Evolutionary conservation across 2,329 filamentous ascomycete genomes (phyloP), one percentile per base, ranked within the genome.

Genomic region (Fusarium anthophilum): DNA sequence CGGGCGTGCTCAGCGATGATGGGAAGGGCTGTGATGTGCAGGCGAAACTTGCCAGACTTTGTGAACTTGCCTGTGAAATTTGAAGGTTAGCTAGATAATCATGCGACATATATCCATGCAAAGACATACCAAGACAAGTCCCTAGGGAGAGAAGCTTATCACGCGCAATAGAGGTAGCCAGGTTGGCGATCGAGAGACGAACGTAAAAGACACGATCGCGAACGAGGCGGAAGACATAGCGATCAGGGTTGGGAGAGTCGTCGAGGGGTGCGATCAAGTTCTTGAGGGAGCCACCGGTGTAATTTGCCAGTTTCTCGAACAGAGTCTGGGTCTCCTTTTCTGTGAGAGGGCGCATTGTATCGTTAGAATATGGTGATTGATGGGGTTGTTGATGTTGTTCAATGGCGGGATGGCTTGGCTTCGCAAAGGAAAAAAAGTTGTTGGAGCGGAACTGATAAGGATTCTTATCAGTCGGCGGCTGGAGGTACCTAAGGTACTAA

Each of bases 41-140:
- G 87, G 60, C 96, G 88, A 86, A 99, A 98, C 83, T 98, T 98
- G 73, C 95, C 94, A 9, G 95, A 94, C 87, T 98, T 98, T 71
- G 95, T 98, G 86, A 98, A 97, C 82, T 98, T 98, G 79, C 95
- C 95, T 90, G 43, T 47, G 24, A 56, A 28, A 37, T 50, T 37
- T 28, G 32, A 41, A 22, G 54, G 55, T 77, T 69, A 77, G 75
- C 47, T 18, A 35, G 24, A 30, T 38, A 67, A 54, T 18, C 28
- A 18, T 18, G 38, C 6, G 11, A 22, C 18, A 35, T 9, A n/a
- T 7, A 24, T 15, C 4, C 24, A 26, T 28, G 30, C 24, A 32
- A 51, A 6, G 37, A 72, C 80, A 50, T 84, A 88, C 90, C 90
- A 18, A 98, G 85, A 81, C 95, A 98, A 30, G 93, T 96, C 32